Base-by-base conservation (phyloP, 1,139 yeast species). In the Scheffersomyces segobiensis region DNA sequence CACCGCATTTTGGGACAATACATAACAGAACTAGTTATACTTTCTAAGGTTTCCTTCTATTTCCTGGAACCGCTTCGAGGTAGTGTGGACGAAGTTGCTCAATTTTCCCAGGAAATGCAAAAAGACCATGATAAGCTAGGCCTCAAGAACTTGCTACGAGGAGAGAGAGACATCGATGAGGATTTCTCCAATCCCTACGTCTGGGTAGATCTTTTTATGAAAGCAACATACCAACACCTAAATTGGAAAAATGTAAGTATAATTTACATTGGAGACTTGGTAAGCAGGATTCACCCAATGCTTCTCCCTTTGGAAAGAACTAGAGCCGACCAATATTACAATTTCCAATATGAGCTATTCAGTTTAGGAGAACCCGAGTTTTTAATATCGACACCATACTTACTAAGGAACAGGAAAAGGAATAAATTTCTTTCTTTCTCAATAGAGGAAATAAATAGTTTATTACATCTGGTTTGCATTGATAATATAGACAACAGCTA, bases 71-170 rank as follows among this genome's bases (percentile, higher is more conserved):
- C 61, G 0, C 65, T 63, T 2, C 61, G 62, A 3, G 68, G 79
- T 0, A 73, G 84, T 0, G 76, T 80, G 75, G 79, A 79, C n/a
- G 87, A 84, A 60, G 76, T 80, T 14, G 71, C 83, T 0, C 66
- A 66, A 1, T 65, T 79, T 47, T 73, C 85, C 2, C 71, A 72
- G 51, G 56, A 62, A 0, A 62, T 87, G 53, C 79, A 82, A 58
- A 63, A 66, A 12, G 71, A 80, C 57, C 60, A 79, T 24, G 55
- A 61, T 0, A 52, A 54, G 0, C 50, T 76, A 4, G 71, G 72
- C 0, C 64, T 72, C 0, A 68, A 74, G 22, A 81, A 82, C 70
- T 61, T 84, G 2, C 60, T 84, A 49, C 76, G 75, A 60, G 83
- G 83, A 0, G 62, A 70, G 3, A 52, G 57, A 1, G 71, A 74